phyloP scores from a whole-genome alignment of 345 rosid species.

The Salix suchowensis region DNA sequence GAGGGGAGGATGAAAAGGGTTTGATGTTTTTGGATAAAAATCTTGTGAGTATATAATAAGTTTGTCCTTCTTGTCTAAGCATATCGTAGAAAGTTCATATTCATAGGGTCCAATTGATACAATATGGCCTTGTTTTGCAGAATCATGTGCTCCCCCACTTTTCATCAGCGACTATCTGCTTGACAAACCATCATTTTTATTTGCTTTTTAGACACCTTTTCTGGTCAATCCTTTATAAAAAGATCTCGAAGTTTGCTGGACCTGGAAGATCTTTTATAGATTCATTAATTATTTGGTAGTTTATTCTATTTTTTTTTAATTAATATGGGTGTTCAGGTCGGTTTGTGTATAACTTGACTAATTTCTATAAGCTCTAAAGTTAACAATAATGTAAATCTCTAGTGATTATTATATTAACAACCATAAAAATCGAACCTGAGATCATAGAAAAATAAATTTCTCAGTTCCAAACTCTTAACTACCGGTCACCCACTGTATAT shows the following conservation, averaged over 20 bases:
- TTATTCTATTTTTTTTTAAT: too few relatives aligned
- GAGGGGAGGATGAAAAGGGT: background rate
- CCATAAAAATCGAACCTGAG: too few relatives aligned
- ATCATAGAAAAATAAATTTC: too few relatives aligned
- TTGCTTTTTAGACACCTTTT: background rate
- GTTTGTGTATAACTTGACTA: too few relatives aligned
- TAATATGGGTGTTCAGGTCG: too few relatives aligned
- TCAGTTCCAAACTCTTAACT: too few relatives aligned
- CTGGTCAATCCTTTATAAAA: too few relatives aligned
- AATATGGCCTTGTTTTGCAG: background rate
- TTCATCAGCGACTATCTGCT: background rate
- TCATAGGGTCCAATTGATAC: background rate
- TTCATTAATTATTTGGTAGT: background rate
- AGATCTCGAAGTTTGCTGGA: background rate
- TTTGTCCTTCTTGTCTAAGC: background rate
- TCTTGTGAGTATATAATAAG: background rate
- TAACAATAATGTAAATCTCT: too few relatives aligned
- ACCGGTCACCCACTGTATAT: too few relatives aligned
- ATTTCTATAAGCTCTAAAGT: accelerated
- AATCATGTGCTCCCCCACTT: background rate
- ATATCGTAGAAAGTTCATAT: background rate
- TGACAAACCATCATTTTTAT: background rate
- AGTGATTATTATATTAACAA: too few relatives aligned
- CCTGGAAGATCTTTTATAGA: background rate
- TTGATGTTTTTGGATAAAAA: background rate